Percentiles rank a stretch among this genome's conserved stretches.
phyloP scores from a whole-genome alignment of 768 basidiomycete genomes.

The Tricholoma flavovirens region DNA sequence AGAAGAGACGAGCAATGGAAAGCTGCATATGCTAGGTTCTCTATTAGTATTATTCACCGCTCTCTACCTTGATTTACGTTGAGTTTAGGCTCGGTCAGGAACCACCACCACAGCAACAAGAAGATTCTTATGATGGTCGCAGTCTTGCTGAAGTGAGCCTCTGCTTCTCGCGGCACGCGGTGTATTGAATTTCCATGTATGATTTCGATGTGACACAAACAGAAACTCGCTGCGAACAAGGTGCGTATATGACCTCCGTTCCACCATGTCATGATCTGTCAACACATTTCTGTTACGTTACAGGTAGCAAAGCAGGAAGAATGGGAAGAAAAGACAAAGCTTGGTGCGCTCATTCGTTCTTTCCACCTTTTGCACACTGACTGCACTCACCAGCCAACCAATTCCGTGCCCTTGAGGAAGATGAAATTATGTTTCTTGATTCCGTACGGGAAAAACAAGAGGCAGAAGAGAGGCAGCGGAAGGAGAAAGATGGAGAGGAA shows the following conservation, averaged over 20 bases:
- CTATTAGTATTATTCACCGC: not conserved
- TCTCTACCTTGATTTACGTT: not conserved
- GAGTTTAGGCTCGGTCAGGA: constrained; percentile 68
- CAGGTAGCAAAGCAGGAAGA: constrained; percentile 88
- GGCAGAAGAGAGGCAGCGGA: constrained; percentile 70
- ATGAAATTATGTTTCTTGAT: constrained; percentile 86
- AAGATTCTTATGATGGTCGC: constrained; percentile 77
- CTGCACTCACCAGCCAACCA: constrained; percentile 58
- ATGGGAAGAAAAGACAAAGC: constrained; percentile 88
- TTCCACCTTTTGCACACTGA: constrained; percentile 5
- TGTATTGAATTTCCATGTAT: constrained; percentile 44
- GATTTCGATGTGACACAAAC: constrained; percentile 33
- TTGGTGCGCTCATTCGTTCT: constrained; percentile 33
- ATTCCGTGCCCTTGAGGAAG: constrained; percentile 84
- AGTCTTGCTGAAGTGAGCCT: constrained; percentile 81
- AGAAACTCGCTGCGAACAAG: constrained; percentile 91
- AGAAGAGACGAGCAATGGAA: constrained; percentile 83
- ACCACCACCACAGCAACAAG: constrained; percentile 73
- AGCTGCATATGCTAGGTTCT: constrained; percentile 78
- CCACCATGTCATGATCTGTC: not conserved
- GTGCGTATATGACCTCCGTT: constrained; percentile 30
- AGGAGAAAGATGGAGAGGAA: constrained; percentile 73
- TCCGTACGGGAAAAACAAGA: constrained; percentile 72
- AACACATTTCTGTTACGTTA: constrained; percentile 12
- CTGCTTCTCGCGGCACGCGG: constrained; percentile 11